A percentile compares a stretch with the other conserved stretches of the same genome.
Evolutionary conservation across 2,329 filamentous ascomycete species (phyloP).

Genomic region (Plenodomus tracheiphilus): DNA sequence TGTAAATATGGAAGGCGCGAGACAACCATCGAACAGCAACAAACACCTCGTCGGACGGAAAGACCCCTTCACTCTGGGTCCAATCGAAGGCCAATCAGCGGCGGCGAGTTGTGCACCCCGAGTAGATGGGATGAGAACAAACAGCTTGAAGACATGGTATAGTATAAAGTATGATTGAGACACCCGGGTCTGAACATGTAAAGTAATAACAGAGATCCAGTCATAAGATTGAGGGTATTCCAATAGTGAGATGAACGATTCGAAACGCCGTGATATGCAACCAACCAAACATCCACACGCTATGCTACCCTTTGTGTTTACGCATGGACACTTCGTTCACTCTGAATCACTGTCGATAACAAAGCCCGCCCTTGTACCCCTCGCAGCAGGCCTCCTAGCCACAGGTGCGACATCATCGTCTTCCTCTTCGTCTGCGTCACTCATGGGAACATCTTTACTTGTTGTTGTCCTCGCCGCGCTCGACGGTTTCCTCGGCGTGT

Average conservation of each 20-base stretch:
- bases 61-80: constrained; percentile 1
- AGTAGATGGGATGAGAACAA: neutral
- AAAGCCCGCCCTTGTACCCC: constrained; percentile 48
- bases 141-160: neutral
- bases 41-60: constrained; percentile 12
- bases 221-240: neutral
- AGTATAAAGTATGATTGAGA: too few species aligned
- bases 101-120: neutral
- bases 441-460: constrained; percentile 27
- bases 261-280: neutral
- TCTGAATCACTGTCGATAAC: constrained; percentile 52
- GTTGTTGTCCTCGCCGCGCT: too few species aligned
- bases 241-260: neutral
- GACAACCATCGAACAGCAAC: constrained; percentile 3
- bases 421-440: constrained; percentile 42
- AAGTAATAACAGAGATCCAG: neutral
- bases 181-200: too few species aligned
- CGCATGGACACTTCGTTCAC: constrained; percentile 14
- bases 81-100: neutral
- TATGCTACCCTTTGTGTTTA: neutral
- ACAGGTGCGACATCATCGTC: constrained; percentile 46
- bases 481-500: constrained; percentile 12
- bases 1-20: constrained; percentile 20
- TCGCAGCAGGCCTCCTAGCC: constrained; percentile 38
- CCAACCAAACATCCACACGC: neutral